Evolutionary conservation across 148 eudicot genomes (phyloP), one percentile per base, ranked within the genome.

Genomic region (Beta vulgaris): DNA sequence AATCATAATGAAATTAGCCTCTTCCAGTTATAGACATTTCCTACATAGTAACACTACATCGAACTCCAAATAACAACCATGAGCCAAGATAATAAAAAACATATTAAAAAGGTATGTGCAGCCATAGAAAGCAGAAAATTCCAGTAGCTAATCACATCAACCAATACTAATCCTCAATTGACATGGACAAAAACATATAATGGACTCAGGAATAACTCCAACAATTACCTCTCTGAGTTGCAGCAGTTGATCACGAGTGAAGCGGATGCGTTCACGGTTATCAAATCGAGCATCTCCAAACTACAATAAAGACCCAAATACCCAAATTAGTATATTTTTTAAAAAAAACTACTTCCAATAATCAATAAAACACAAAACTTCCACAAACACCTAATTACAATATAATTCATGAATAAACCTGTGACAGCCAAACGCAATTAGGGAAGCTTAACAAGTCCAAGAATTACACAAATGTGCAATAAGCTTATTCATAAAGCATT

Each of bases 211-310:
- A 53, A 76, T 11, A 66, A 65, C n/a, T 66, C 28, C 25, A 4
- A 15, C 9, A 26, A 48, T 80, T 89, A 95, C 99, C 99, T 92
- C 93, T 73, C 93, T 87, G 53, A 95, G 86, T 64, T 91, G 91
- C 57, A 92, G 48, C 76, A 95, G 88, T 82, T 88, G 94, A 70
- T 92, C 97, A 61, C 91, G 82, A 58, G 87, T 81, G 82, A 85
- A 95, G 57, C 86, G 91, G 75, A 95, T 76, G 19, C 89, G 88
- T 79, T 95, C 98, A 79, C 79, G 91, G 61, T 85, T 81, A 71
- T 95, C 99, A 75, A 92, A 90, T 31, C 97, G 84, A 68, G 89
- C 84, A 69, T 91, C 97, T 75, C 91, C 96, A 79, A 85, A 84
- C 98, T 95, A 69, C 69, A 76, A 32, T 28, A 36, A 71, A 7